Evolutionary conservation across 345 rosid species (phyloP).

Genomic region (Camelina laxa): DNA sequence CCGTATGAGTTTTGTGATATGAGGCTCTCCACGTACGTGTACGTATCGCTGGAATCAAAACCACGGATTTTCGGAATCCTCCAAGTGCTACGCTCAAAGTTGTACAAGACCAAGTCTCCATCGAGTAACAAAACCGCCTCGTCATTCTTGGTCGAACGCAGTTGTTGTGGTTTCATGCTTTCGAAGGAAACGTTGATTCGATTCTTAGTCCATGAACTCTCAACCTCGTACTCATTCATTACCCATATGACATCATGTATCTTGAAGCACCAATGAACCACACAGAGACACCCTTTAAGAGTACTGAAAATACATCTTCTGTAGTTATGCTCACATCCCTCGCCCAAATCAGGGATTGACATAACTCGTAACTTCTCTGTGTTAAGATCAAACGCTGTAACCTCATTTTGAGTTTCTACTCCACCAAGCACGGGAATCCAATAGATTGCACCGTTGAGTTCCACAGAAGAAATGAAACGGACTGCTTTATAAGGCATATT

Average conservation of each 20-base stretch:
- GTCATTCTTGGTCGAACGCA: constrained; percentile 36
- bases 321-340: constrained; percentile 2
- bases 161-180: constrained; percentile 41
- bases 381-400: background rate
- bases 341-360: constrained; percentile 25
- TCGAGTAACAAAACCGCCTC: constrained; percentile 38
- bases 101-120: constrained; percentile 41
- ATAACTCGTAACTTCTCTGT: background rate
- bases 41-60: constrained; percentile 14
- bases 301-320: background rate
- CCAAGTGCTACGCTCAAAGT: constrained; percentile 19
- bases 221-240: constrained; percentile 38
- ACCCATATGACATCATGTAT: constrained; percentile 44
- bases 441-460: constrained; percentile 33
- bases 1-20: constrained; percentile 33
- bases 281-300: constrained; percentile 35
- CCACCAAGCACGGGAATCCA: constrained; percentile 4
- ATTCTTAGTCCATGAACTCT: constrained; percentile 41
- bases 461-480: constrained; percentile 20
- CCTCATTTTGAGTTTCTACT: background rate
- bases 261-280: constrained; percentile 14
- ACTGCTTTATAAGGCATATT: background rate
- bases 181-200: constrained; percentile 25
- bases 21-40: constrained; percentile 46
- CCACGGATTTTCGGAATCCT: constrained; percentile 24